phyloP scores from a whole-genome alignment of 495 filamentous ascomycete species.

The Podospora anserina region DNA sequence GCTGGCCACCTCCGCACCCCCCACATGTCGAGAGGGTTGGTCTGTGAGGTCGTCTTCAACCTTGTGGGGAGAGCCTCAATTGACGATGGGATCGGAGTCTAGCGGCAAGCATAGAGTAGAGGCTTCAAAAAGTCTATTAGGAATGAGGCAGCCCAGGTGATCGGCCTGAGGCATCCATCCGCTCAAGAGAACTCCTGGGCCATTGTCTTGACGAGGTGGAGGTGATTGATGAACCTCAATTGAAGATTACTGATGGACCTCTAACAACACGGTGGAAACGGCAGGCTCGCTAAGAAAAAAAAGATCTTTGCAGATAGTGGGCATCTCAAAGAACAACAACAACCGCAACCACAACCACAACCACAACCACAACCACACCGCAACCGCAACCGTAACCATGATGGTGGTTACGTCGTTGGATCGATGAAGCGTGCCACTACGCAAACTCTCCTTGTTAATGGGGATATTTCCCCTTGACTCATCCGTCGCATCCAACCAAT shows the following conservation, averaged over 20 bases:
- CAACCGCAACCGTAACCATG: background rate
- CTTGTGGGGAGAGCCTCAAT: too few relatives aligned
- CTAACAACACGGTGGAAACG: background rate
- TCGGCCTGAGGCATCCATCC: background rate
- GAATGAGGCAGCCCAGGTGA: background rate
- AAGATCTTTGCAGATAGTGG: background rate
- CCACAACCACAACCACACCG: background rate
- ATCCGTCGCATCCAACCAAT: slow-evolving; percentile 3
- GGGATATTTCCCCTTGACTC: background rate
- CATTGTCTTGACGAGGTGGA: background rate
- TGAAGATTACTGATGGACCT: background rate
- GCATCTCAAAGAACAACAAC: background rate
- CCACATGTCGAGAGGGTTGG: background rate
- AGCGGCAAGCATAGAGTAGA: too few relatives aligned
- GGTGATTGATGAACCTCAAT: background rate
- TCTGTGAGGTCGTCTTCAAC: background rate
- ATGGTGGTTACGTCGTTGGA: background rate
- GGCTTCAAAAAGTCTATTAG: too few relatives aligned
- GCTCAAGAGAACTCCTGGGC: background rate
- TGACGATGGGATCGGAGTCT: too few relatives aligned
- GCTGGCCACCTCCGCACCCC: background rate
- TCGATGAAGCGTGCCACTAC: background rate
- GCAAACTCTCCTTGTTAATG: background rate
- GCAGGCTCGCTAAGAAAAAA: background rate
- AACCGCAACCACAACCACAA: too few relatives aligned